These are phyloP conservation scores for Linnemannia hyalina DNA, from an alignment of 192 early-diverging fungal genomes.

Conservation along the genomic window DNA sequence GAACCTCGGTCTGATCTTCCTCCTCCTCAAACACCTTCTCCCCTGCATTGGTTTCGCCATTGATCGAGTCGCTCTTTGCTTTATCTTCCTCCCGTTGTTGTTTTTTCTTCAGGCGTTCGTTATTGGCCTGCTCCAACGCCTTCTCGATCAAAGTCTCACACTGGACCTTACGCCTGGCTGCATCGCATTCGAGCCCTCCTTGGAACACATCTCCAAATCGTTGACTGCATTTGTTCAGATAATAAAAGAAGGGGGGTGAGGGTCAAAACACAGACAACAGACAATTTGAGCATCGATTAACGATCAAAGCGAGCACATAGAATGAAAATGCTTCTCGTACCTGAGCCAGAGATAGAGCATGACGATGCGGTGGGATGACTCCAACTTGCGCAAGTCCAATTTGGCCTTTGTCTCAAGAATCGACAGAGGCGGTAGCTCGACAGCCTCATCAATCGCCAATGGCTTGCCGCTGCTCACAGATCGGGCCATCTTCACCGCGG, in stretches of 20 bases:
- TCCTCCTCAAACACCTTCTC: background rate
- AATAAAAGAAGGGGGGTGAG: background rate
- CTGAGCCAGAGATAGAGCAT: slow-evolving; percentile 93
- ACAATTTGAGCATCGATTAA: background rate
- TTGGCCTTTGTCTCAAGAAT: slow-evolving; percentile 3
- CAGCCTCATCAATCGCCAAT: slow-evolving; percentile 62
- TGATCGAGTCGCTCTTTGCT: background rate
- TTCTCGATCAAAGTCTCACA: slow-evolving; percentile 42
- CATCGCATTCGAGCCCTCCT: slow-evolving; percentile 36
- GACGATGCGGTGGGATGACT: slow-evolving; percentile 81
- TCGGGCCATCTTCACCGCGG: slow-evolving; percentile 22
- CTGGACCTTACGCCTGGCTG: slow-evolving; percentile 20
- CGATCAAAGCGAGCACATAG: background rate
- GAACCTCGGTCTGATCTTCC: background rate
- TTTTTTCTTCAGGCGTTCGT: slow-evolving; percentile 50
- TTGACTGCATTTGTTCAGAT: slow-evolving; percentile 19
- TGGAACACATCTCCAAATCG: slow-evolving; percentile 33
- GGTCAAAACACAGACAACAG: background rate
- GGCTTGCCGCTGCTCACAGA: slow-evolving; percentile 38
- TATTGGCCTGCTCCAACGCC: slow-evolving; percentile 21
- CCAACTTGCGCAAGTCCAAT: slow-evolving; percentile 64
- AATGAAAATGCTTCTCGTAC: slow-evolving; percentile 39
- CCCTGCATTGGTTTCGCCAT: background rate
- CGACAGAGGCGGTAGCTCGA: slow-evolving; percentile 58
- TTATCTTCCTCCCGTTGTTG: background rate